Evolutionary conservation across 1,284 basidiomycete genomes (phyloP), one percentile per base, ranked within the genome.

Genomic region (Xanthoconium separans): DNA sequence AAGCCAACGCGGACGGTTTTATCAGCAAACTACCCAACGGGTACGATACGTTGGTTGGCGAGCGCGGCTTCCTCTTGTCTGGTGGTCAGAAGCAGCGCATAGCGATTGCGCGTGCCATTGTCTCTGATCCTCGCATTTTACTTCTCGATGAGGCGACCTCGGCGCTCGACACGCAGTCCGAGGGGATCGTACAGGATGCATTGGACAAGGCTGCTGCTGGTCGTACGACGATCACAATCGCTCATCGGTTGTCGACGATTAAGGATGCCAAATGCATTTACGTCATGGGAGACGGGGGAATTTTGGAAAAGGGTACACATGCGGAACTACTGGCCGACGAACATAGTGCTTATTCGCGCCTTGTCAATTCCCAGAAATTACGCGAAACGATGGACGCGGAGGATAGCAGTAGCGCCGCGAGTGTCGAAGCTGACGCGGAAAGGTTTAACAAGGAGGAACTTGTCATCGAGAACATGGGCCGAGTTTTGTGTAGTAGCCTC

Each of bases 31-130:
- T 95, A 8, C 93, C 94, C 1, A 72, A 87, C 5, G 91, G 91
- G 1, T 97, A 96, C 68, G 87, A 95, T 48, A 97, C 95, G 4
- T 77, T 92, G 73, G 93, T 97, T 53, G 95, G 95, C 44, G 95
- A 97, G 69, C 86, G 93, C 51, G 95, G 94, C 3, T 94, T 95
- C 80, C 76, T 96, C 44, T 76, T 98, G 0, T 91, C 87, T 29
- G 94, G 95, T 58, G 95, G 95, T n/a, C 94, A 96, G 80, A 89
- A 95, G 80, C 86, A 95, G 68, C 90, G 93, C 65, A 80, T 95
- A 43, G 93, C 93, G 15, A 95, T 95, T 62, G 93, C 93, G 16
- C 87, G 95, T 52, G 94, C 94, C 9, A 95, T 97, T 63, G 92
- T 96, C 29, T 95, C 92, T 5, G 89, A 97, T 70, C 94, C 94